Evolutionary conservation across 768 basidiomycete genomes (phyloP).

Genomic region (Macrolepiota albuminosa): DNA sequence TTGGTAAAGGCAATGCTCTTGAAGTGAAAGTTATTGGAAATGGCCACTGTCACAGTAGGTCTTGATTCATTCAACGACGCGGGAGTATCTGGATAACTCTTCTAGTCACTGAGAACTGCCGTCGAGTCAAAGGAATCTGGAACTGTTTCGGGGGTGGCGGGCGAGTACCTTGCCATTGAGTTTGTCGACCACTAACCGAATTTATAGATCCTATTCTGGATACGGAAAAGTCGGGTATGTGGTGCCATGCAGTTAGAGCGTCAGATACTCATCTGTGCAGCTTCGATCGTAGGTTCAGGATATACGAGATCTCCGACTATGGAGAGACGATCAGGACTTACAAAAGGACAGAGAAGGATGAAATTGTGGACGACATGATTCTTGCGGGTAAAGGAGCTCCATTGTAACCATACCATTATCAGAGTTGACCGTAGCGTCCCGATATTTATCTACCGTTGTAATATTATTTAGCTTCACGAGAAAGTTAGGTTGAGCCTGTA

Average conservation of each 20-base stretch:
- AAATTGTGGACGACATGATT: conserved; percentile 58
- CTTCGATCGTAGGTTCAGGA: conserved; percentile 87
- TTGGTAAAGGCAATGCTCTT: conserved; percentile 36
- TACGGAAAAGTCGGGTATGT: conserved; percentile 73
- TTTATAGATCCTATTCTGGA: conserved; percentile 68
- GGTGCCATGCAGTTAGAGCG: not conserved
- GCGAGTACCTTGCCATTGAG: conserved; percentile 29
- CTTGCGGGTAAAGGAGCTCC: conserved; percentile 52
- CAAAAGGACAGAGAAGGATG: conserved; percentile 74
- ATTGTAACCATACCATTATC: conserved; percentile 18
- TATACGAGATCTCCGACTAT: conserved; percentile 83
- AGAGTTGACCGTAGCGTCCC: not conserved
- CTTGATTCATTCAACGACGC: not conserved
- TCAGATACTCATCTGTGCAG: conserved; percentile 28
- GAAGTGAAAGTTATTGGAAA: conserved; percentile 90
- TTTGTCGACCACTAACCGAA: not conserved
- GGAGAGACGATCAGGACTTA: conserved; percentile 91
- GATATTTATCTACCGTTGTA: conserved; percentile 4
- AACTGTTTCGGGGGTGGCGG: conserved; percentile 87
- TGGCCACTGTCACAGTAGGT: conserved; percentile 83
- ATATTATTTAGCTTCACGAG: not conserved
- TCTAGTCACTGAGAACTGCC: conserved; percentile 84
- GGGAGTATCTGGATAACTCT: not conserved
- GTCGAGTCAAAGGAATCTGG: conserved; percentile 84
- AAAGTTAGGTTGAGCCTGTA: not conserved